Evolutionary conservation across 257 asterid genomes (phyloP), one percentile per base, ranked within the genome.

Genomic region (Paulownia fortunei): DNA sequence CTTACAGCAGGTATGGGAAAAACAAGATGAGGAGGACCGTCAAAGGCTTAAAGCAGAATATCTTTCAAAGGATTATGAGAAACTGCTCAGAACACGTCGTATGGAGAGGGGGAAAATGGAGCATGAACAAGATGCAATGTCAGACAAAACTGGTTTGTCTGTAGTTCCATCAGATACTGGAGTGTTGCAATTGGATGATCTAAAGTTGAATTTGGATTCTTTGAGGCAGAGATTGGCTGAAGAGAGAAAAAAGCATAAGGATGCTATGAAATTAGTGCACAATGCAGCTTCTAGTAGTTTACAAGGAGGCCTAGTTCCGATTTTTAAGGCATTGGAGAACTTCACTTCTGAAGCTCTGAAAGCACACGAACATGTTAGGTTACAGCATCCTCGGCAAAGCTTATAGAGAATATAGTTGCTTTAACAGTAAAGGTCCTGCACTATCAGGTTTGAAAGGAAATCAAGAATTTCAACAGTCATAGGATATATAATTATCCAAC

Each of bases 221-320:
- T 81, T 86, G 59, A 81, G 82, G 56, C 82, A 82, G 82, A 79
- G 81, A 56, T 58, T 85, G 80, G 82, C 76, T 0, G 90, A 87
- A 79, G 96, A 88, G 90, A 82, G 87, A 76, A 79, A 80, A 69
- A 88, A 84, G 73, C 90, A 88, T 79, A 83, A 87, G 85, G 92
- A 87, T 74, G 87, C 92, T 23, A 63, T 82, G 54, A 90, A 87
- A 79, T 77, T 87, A 58, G 89, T 87, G 39, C 89, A 84, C 23
- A 87, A 88, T 56, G 96, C 92, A 2, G 95, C 89, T 82, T 85
- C 95, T 8, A 90, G 80, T 69, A 86, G 92, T 70, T 80, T 86
- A 68, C 89, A 80, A 68, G 90, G 96, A 26, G 92, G 93, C 47
- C 73, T 90, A 37, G 87, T 90, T 75, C 91, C 93, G 39, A 86